Evolutionary conservation across 2,329 filamentous ascomycete genomes (phyloP), one percentile per base, ranked within the genome.

Genomic region (Talaromyces pinophilus): DNA sequence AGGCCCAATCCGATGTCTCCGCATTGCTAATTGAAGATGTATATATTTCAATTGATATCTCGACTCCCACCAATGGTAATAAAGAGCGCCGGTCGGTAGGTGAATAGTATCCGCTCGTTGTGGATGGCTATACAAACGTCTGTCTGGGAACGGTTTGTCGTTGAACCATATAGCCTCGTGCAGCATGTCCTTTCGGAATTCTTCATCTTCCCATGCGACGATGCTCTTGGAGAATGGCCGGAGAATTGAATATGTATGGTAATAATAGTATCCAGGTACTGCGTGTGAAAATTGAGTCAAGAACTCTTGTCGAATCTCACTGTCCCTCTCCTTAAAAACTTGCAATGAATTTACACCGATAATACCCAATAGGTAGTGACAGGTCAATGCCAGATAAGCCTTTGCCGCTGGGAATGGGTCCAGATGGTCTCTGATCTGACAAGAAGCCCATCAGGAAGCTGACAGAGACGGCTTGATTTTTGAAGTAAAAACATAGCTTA

Each of bases 1-100:
- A 7, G n/a, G 59, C 10, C n/a, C 59, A 30, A 25, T 8, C 2
- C 11, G 17, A 33, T 35, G 42, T 7, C 42, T 44, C 19, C 17
- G n/a, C 42, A 50, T 61, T 8, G 42, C 11, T 48, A 61, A 17
- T 22, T 61, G 42, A 22, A 61, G 59, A 61, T 61, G 59, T 28
- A 35, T 7, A 15, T 35, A 48, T 22, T 4, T 35, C 5, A 61
- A 25, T 15, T 3, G 6, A 33, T 61, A 25, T 4, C 25, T 28
- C 22, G 35, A 44, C 8, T 13, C 15, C 22, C 5, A 40, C 2
- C 17, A 5, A 7, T 2, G 17, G 7, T n/a, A 19, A n/a, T n/a
- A 44, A 8, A 44, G 42, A 8, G 17, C 42, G 17, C n/a, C 10
- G 3, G 19, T 48, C 4, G n/a, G 3, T 48, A 8, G n/a, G 17